These are phyloP conservation scores for Rhynchospora breviuscula DNA, from an alignment of 176 grass and related monocot genomes.

Conservation along the genomic window DNA sequence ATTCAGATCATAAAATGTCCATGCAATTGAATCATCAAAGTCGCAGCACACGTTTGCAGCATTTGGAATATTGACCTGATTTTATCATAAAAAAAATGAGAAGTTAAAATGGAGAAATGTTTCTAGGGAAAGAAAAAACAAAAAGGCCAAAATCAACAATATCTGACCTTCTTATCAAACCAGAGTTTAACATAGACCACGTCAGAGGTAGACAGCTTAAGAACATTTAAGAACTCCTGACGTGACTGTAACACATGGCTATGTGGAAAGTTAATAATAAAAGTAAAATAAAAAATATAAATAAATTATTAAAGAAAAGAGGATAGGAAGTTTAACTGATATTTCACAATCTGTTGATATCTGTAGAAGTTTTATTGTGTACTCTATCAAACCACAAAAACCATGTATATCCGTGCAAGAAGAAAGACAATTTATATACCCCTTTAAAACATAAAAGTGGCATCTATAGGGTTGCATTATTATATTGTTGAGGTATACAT, in stretches of 20 bases:
- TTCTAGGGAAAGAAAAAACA: slow-evolving; percentile 5
- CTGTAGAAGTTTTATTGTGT: neutral
- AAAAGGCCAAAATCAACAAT: neutral
- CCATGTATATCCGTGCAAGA: neutral
- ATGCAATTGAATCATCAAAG: slow-evolving; percentile 65
- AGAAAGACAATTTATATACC: neutral
- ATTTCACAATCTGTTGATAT: neutral
- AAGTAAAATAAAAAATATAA: neutral
- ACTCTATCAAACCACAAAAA: neutral
- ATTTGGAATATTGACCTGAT: slow-evolving; percentile 64
- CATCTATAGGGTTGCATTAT: neutral
- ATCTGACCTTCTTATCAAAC: slow-evolving; percentile 73
- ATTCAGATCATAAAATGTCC: slow-evolving; percentile 71
- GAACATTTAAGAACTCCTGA: slow-evolving; percentile 62
- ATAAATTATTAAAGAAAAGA: neutral
- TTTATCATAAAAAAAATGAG: slow-evolving; percentile 18
- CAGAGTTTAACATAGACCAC: slow-evolving; percentile 71
- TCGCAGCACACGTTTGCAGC: slow-evolving; percentile 61
- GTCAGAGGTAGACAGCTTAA: slow-evolving; percentile 50
- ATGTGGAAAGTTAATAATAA: slow-evolving; percentile 33
- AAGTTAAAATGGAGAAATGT: slow-evolving; percentile 15
- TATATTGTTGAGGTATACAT: neutral
- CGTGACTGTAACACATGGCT: slow-evolving; percentile 49
- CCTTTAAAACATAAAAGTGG: neutral
- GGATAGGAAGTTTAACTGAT: neutral